A percentile compares a stretch with the other conserved stretches of the same genome.
Evolutionary conservation across 805 yeast genomes (phyloP).

Genomic region (Zygoascus bituminiphila): DNA sequence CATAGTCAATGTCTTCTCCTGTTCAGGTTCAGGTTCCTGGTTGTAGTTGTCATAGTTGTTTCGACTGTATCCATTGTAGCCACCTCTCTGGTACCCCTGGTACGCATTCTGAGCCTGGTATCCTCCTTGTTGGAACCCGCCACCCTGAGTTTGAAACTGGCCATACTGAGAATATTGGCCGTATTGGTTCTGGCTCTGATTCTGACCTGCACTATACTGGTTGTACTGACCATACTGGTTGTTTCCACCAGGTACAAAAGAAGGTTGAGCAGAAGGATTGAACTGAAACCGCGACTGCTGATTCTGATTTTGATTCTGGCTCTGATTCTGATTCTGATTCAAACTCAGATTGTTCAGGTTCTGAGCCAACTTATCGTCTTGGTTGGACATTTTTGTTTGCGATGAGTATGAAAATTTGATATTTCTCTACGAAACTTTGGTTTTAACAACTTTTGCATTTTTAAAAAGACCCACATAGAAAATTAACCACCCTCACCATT

Average conservation of each 20-base stretch:
- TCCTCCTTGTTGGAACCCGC: conserved; percentile 23
- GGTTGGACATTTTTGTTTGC: conserved; percentile 5
- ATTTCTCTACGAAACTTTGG: too few species aligned
- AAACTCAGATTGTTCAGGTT: conserved; percentile 18
- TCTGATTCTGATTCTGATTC: conserved; percentile 18
- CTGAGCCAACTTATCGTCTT: conserved; percentile 13
- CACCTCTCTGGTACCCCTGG: conserved; percentile 7
- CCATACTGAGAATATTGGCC: conserved; percentile 19
- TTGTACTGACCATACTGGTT: conserved; percentile 1
- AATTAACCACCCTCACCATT: background rate
- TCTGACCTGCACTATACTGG: conserved; percentile 25
- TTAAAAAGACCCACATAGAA: too few species aligned
- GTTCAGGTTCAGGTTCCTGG: conserved; percentile 8
- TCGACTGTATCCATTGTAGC: conserved; percentile 8
- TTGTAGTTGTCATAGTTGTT: conserved; percentile 13
- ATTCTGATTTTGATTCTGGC: conserved; percentile 27
- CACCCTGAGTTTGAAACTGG: conserved; percentile 14
- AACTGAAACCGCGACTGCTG: conserved; percentile 38
- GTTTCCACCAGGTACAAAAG: conserved; percentile 2
- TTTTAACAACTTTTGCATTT: too few species aligned
- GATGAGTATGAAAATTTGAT: background rate
- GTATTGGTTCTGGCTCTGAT: conserved; percentile 1
- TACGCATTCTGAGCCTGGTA: conserved; percentile 16
- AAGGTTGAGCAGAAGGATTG: conserved; percentile 17
- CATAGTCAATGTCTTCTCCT: conserved; percentile 52